phyloP scores from a whole-genome alignment of 345 rosid species.

The Lenwebbia sp. region DNA sequence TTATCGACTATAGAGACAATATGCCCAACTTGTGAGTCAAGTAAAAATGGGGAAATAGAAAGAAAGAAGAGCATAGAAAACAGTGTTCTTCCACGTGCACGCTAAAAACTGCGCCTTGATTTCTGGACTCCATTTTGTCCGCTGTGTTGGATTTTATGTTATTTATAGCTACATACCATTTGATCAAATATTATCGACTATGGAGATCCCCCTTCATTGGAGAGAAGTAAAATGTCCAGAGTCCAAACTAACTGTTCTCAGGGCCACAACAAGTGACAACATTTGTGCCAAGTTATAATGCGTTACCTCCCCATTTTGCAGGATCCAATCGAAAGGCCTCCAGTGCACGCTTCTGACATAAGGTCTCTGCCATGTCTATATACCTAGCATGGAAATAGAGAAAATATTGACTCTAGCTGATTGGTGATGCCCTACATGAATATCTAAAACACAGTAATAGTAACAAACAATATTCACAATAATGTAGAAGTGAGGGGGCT shows the following conservation, averaged over 20 bases:
- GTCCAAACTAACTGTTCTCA: neutral
- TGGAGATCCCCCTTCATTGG: neutral
- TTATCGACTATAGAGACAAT: neutral
- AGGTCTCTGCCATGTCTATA: constrained; percentile 86
- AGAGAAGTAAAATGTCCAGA: neutral
- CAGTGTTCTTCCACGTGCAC: neutral
- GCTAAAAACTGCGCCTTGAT: neutral
- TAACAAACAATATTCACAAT: neutral
- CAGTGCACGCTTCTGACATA: constrained; percentile 88
- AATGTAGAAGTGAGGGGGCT: neutral
- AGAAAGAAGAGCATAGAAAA: neutral
- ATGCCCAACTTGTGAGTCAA: neutral
- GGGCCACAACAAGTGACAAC: neutral
- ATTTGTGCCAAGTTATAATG: neutral
- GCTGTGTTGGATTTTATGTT: neutral
- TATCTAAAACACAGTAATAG: neutral
- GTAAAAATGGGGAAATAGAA: neutral
- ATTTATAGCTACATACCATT: neutral
- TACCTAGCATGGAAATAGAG: constrained; percentile 33
- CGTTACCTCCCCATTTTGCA: constrained; percentile 89
- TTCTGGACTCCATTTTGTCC: neutral
- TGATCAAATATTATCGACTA: neutral
- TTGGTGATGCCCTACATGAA: neutral
- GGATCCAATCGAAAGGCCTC: constrained; percentile 85
- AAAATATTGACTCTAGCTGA: neutral